phyloP scores from a whole-genome alignment of 2,329 filamentous ascomycete genomes.

The Magnaporthiopsis incrustans region DNA sequence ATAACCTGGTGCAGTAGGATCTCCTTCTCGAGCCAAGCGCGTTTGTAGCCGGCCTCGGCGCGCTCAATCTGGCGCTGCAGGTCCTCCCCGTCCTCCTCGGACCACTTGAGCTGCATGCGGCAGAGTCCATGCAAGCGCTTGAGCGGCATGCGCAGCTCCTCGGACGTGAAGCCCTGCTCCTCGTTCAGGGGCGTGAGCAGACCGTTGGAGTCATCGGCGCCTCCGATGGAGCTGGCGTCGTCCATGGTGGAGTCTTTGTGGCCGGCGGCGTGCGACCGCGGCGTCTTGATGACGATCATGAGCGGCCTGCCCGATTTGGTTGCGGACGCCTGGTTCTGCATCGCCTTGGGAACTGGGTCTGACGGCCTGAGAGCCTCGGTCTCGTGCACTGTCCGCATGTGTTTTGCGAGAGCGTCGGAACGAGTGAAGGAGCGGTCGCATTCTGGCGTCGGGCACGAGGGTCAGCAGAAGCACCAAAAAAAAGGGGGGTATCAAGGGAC shows the following conservation, averaged over 20 bases:
- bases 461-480: background rate
- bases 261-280: constrained; percentile 47
- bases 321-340: constrained; percentile 37
- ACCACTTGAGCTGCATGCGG: constrained; percentile 65
- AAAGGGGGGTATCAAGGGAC: background rate
- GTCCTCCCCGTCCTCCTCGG: constrained; percentile 55
- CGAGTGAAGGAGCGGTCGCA: constrained; percentile 95
- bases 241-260: constrained; percentile 39
- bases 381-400: constrained; percentile 98
- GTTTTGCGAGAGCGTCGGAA: constrained; percentile 91
- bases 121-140: constrained; percentile 60
- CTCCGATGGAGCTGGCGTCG: constrained; percentile 3
- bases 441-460: constrained; percentile 46
- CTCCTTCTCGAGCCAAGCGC: constrained; percentile 76
- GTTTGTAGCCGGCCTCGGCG: constrained; percentile 58
- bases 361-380: constrained; percentile 83
- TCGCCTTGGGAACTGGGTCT: constrained; percentile 65
- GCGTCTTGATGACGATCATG: constrained; percentile 57
- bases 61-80: constrained; percentile 57
- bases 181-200: constrained; percentile 43
- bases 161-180: constrained; percentile 55
- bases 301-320: constrained; percentile 41
- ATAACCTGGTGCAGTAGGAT: constrained; percentile 67
- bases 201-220: constrained; percentile 42
- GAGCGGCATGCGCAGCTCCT: constrained; percentile 54